These are phyloP conservation scores for Pontederia crassipes DNA, from an alignment of 176 grass and related monocot genomes.

Conservation along the genomic window DNA sequence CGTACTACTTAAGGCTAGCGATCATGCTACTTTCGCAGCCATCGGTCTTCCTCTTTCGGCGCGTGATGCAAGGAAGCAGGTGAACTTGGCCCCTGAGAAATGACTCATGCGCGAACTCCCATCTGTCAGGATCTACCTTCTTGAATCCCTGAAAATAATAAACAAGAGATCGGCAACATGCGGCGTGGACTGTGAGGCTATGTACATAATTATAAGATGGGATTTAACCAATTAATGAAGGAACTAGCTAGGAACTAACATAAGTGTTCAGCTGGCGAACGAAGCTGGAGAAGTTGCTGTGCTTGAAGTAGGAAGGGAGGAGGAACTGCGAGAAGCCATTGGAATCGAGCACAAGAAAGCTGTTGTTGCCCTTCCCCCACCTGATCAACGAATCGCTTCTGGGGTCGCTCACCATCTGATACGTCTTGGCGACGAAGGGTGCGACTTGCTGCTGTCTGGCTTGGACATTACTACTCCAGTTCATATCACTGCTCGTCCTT, in stretches of 20 bases:
- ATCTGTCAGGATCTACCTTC: constrained; percentile 63
- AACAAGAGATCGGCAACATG: not conserved
- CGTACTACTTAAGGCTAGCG: too few species aligned
- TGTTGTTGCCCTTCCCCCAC: constrained; percentile 49
- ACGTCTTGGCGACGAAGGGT: constrained; percentile 69
- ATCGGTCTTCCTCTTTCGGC: constrained; percentile 28
- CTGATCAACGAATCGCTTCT: constrained; percentile 40
- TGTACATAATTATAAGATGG: not conserved
- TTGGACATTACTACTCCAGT: too few species aligned
- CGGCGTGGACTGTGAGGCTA: not conserved
- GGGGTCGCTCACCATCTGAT: constrained; percentile 71
- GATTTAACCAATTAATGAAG: too few species aligned
- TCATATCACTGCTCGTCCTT: too few species aligned
- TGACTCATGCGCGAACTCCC: constrained; percentile 69
- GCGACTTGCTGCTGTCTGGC: too few species aligned
- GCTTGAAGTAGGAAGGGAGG: constrained; percentile 50
- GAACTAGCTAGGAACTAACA: not conserved
- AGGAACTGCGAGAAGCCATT: constrained; percentile 51
- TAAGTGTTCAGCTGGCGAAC: constrained; percentile 29
- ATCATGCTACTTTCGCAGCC: constrained; percentile 7
- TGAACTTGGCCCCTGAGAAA: constrained; percentile 60
- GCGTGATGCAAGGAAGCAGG: constrained; percentile 43
- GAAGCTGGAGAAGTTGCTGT: constrained; percentile 32
- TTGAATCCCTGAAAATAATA: constrained; percentile 47
- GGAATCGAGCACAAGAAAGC: constrained; percentile 54